Evolutionary conservation across 805 yeast species (phyloP).

Genomic region (Candida tallmaniae): DNA sequence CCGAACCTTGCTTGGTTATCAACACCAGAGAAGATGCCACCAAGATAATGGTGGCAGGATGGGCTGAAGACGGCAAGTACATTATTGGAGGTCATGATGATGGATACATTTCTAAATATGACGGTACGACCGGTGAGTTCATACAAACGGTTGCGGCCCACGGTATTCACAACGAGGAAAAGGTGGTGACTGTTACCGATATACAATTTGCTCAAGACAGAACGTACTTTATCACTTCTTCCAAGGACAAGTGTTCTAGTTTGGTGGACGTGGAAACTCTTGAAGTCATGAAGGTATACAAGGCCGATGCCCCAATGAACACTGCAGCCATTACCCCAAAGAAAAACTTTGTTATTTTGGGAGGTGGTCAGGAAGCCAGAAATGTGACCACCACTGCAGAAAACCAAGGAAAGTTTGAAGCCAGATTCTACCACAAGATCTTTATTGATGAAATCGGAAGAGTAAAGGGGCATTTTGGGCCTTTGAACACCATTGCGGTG

Average conservation of each 20-base stretch:
- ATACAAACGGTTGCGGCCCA: constrained; percentile 60
- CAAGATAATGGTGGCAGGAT: constrained; percentile 78
- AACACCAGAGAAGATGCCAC: constrained; percentile 53
- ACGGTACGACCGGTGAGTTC: constrained; percentile 69
- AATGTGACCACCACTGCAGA: constrained; percentile 97
- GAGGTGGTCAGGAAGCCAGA: constrained; percentile 99
- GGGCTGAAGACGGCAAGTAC: constrained; percentile 71
- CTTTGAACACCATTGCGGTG: constrained; percentile 86
- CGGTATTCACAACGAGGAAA: constrained; percentile 54
- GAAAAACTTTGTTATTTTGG: constrained; percentile 87
- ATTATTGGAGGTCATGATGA: constrained; percentile 86
- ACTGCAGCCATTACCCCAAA: constrained; percentile 91
- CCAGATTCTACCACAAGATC: constrained; percentile 91
- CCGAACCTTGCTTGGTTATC: constrained; percentile 57
- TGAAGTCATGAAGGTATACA: constrained; percentile 65
- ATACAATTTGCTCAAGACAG: constrained; percentile 83
- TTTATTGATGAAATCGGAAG: constrained; percentile 96
- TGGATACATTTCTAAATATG: constrained; percentile 79
- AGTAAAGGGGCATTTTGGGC: constrained; percentile 99
- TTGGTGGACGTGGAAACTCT: constrained; percentile 76
- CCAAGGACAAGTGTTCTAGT: constrained; percentile 84
- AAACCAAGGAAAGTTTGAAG: constrained; percentile 93
- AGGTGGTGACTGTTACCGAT: constrained; percentile 59
- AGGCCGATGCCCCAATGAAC: constrained; percentile 91
- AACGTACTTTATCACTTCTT: constrained; percentile 87